These are phyloP conservation scores for Cystobasidium pallidum DNA, from an alignment of 1,284 basidiomycete species.

Conservation along the genomic window DNA sequence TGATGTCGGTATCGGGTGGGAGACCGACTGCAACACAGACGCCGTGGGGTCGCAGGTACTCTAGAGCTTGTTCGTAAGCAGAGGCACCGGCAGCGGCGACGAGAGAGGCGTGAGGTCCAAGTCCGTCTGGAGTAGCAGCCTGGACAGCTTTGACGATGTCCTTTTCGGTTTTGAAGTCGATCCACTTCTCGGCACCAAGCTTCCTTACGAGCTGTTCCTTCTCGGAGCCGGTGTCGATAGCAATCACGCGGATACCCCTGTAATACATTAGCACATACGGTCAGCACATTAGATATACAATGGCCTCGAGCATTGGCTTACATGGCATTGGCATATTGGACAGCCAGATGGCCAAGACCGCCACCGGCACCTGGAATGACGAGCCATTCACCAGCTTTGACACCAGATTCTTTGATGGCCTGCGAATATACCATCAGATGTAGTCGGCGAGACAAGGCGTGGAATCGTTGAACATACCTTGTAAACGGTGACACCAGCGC, in stretches of 20 bases:
- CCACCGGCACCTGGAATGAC: slow-evolving; percentile 76
- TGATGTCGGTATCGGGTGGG: slow-evolving; percentile 44
- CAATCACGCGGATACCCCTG: slow-evolving; percentile 69
- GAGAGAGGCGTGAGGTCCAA: slow-evolving; percentile 68
- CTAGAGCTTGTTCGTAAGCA: slow-evolving; percentile 46
- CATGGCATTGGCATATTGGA: slow-evolving; percentile 67
- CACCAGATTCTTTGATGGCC: slow-evolving; percentile 74
- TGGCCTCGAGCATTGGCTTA: slow-evolving; percentile 53
- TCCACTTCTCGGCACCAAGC: slow-evolving; percentile 58
- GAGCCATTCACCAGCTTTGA: slow-evolving; percentile 77
- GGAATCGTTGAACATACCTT: slow-evolving; percentile 56
- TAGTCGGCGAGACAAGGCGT: too few relatives aligned
- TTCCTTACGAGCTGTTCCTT: slow-evolving; percentile 56
- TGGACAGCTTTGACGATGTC: slow-evolving; percentile 65
- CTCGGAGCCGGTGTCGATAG: slow-evolving; percentile 67
- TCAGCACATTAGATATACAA: slow-evolving; percentile 73
- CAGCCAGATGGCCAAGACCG: slow-evolving; percentile 62
- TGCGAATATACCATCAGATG: background rate
- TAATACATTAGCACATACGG: slow-evolving; percentile 1
- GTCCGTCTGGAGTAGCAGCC: slow-evolving; percentile 66
- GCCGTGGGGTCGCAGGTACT: slow-evolving; percentile 46
- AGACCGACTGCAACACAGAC: slow-evolving; percentile 47
- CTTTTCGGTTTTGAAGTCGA: slow-evolving; percentile 54
- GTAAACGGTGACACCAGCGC: slow-evolving; percentile 74
- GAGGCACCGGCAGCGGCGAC: slow-evolving; percentile 41